Percentiles rank a stretch among this genome's conserved stretches.
Evolutionary conservation across 768 basidiomycete species (phyloP).

Genomic region (Tubosaeta sp.): DNA sequence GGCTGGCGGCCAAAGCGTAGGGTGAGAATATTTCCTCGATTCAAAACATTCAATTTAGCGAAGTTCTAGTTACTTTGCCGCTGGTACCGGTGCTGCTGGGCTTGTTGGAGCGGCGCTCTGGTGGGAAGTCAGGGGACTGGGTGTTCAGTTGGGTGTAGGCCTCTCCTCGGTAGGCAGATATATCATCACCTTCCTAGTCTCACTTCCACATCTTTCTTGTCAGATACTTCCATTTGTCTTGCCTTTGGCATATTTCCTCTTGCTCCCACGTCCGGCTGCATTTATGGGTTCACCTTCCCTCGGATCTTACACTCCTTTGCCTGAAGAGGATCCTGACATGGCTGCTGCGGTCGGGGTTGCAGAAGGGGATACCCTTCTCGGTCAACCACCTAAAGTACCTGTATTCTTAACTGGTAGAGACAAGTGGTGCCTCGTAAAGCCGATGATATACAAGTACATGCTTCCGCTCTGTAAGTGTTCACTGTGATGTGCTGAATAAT

Average conservation of each 20-base stretch:
- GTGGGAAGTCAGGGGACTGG: conserved; percentile 88
- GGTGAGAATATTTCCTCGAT: conserved; percentile 40
- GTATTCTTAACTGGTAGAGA: conserved; percentile 61
- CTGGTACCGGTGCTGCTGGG: conserved; percentile 92
- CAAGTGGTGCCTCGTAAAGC: conserved; percentile 78
- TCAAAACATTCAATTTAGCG: not conserved
- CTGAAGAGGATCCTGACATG: conserved; percentile 27
- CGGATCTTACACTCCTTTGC: conserved; percentile 35
- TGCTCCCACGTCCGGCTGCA: conserved; percentile 61
- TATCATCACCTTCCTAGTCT: conserved; percentile 1
- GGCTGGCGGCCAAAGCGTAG: conserved; percentile 75
- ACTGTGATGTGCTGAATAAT: not conserved
- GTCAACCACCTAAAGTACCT: conserved; percentile 36
- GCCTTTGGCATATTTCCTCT: conserved; percentile 68
- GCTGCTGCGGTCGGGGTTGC: conserved; percentile 18
- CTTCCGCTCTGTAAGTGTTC: conserved; percentile 75
- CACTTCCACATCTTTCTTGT: not conserved
- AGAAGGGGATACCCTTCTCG: conserved; percentile 27
- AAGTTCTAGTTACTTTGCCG: conserved; percentile 75
- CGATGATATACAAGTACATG: conserved; percentile 83
- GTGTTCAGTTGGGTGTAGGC: conserved; percentile 80
- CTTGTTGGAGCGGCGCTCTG: conserved; percentile 89
- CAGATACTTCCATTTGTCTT: conserved; percentile 82
- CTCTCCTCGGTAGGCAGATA: conserved; percentile 63
- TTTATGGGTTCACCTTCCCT: conserved; percentile 44